Evolutionary conservation across 2,329 filamentous ascomycete genomes (phyloP).

Genomic region (Xylariaceae sp.): DNA sequence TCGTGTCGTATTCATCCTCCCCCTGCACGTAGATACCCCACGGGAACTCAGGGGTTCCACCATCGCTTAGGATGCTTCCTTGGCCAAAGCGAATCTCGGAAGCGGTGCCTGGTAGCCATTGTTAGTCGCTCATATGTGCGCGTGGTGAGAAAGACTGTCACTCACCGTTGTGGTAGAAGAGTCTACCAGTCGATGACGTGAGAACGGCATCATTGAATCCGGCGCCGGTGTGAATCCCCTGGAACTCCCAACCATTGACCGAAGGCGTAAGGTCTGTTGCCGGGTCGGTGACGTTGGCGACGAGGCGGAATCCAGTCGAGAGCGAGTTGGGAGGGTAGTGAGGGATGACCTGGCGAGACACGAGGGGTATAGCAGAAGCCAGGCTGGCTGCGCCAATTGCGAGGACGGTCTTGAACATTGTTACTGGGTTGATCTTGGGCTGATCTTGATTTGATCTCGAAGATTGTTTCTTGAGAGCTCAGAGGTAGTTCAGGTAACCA

Average conservation of each 20-base stretch:
- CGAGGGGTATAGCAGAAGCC: slow-evolving; percentile 20
- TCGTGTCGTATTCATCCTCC: slow-evolving; percentile 29
- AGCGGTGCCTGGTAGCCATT: slow-evolving; percentile 41
- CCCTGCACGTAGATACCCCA: slow-evolving; percentile 45
- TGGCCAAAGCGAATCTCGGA: slow-evolving; percentile 41
- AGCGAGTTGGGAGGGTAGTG: slow-evolving; percentile 32
- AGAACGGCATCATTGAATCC: slow-evolving; percentile 50
- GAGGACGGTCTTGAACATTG: slow-evolving; percentile 20
- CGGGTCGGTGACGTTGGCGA: slow-evolving; percentile 53
- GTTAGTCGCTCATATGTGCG: background rate
- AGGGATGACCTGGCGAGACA: slow-evolving; percentile 20
- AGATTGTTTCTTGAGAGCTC: no score
- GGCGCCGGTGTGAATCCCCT: slow-evolving; percentile 52
- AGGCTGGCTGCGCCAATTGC: slow-evolving; percentile 15
- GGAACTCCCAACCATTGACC: slow-evolving; percentile 50
- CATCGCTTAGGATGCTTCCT: slow-evolving; percentile 50
- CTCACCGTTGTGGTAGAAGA: slow-evolving; percentile 58
- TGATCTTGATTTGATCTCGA: no score
- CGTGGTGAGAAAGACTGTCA: background rate
- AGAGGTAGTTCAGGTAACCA: no score
- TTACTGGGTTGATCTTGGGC: no score
- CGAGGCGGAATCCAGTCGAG: slow-evolving; percentile 48
- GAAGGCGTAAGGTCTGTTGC: slow-evolving; percentile 48
- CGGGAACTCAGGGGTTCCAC: slow-evolving; percentile 48
- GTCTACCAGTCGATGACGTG: slow-evolving; percentile 35